Evolutionary conservation across 2,329 filamentous ascomycete genomes (phyloP).

Genomic region (Clarireedia monteithiana): DNA sequence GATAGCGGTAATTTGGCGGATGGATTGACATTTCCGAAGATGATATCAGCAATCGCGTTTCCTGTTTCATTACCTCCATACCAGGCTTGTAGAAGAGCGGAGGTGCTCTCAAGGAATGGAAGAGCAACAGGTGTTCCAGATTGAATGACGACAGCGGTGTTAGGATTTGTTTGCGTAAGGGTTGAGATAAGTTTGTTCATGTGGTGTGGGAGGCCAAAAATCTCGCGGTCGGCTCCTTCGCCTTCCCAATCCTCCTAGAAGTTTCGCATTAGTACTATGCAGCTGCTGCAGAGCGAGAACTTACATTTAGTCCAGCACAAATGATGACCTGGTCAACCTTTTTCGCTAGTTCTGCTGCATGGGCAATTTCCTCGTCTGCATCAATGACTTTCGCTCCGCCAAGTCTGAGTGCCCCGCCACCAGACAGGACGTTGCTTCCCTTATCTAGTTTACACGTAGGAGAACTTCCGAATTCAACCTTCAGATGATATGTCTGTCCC

Average conservation of each 20-base stretch:
- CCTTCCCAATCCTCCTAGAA: slow-evolving; percentile 36
- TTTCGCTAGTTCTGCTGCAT: slow-evolving; percentile 58
- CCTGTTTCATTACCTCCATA: slow-evolving; percentile 84
- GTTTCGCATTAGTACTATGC: slow-evolving; percentile 41
- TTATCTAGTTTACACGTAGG: slow-evolving; percentile 49
- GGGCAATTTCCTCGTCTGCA: slow-evolving; percentile 49
- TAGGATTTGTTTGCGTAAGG: slow-evolving; percentile 48
- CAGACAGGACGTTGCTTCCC: slow-evolving; percentile 40
- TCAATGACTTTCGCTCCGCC: slow-evolving; percentile 52
- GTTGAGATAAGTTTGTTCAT: slow-evolving; percentile 37
- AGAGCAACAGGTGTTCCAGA: slow-evolving; percentile 68
- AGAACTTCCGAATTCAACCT: slow-evolving; percentile 43
- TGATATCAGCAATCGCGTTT: slow-evolving; percentile 69
- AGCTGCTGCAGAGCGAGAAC: slow-evolving; percentile 19
- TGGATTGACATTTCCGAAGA: slow-evolving; percentile 54
- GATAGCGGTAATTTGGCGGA: slow-evolving; percentile 67
- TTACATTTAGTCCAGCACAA: slow-evolving; percentile 63
- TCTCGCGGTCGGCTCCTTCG: slow-evolving; percentile 26
- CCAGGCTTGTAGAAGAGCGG: slow-evolving; percentile 66
- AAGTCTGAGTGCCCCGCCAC: slow-evolving; percentile 55
- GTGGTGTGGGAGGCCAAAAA: slow-evolving; percentile 22
- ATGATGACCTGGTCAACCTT: slow-evolving; percentile 68
- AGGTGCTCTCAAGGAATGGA: slow-evolving; percentile 52
- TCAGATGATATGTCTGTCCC: slow-evolving; percentile 27
- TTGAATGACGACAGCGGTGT: slow-evolving; percentile 67